A percentile compares a stretch with the other conserved stretches of the same genome.
phyloP scores from a whole-genome alignment of 495 filamentous ascomycete genomes.

The Lasiosphaeria hispida region DNA sequence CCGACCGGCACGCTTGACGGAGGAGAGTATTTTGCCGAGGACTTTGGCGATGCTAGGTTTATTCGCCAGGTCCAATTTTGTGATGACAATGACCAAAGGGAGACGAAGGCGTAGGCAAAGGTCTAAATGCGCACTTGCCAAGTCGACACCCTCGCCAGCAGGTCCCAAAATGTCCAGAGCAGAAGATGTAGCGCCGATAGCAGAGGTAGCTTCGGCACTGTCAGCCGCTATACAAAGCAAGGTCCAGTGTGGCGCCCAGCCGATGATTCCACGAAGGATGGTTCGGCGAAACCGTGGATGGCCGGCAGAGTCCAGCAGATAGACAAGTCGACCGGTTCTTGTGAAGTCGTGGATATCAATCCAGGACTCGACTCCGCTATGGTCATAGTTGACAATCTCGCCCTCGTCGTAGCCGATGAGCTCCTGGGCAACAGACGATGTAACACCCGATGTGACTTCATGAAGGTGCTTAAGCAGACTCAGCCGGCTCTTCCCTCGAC shows the following conservation, averaged over 20 bases:
- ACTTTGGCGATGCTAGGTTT: conserved; percentile 64
- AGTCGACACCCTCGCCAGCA: conserved; percentile 52
- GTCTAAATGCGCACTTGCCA: conserved; percentile 78
- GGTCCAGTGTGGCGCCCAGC: conserved; percentile 95
- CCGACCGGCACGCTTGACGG: conserved; percentile 70
- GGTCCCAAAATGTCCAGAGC: conserved; percentile 50
- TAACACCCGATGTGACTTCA: conserved; percentile 86
- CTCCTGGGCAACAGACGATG: conserved; percentile 90
- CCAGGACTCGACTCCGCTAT: conserved; percentile 87
- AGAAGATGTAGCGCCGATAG: conserved; percentile 37
- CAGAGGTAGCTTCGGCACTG: conserved; percentile 50
- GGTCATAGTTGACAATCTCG: conserved; percentile 82
- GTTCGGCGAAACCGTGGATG: conserved; percentile 85
- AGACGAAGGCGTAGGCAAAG: conserved; percentile 77
- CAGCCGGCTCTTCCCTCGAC: conserved; percentile 80
- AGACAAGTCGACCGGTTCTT: conserved; percentile 70
- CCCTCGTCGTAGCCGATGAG: conserved; percentile 74
- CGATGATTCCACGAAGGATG: conserved; percentile 80
- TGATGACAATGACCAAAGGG: conserved; percentile 77
- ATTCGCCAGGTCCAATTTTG: conserved; percentile 85
- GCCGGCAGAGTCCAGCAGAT: conserved; percentile 87
- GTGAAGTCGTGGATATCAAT: conserved; percentile 85
- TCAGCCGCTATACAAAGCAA: conserved; percentile 85
- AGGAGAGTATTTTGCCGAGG: conserved; percentile 70
- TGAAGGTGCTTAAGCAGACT: conserved; percentile 91